Percentiles rank a stretch among this genome's conserved stretches.
phyloP scores from a whole-genome alignment of 768 basidiomycete genomes.

The Hygrocybe punicea region DNA sequence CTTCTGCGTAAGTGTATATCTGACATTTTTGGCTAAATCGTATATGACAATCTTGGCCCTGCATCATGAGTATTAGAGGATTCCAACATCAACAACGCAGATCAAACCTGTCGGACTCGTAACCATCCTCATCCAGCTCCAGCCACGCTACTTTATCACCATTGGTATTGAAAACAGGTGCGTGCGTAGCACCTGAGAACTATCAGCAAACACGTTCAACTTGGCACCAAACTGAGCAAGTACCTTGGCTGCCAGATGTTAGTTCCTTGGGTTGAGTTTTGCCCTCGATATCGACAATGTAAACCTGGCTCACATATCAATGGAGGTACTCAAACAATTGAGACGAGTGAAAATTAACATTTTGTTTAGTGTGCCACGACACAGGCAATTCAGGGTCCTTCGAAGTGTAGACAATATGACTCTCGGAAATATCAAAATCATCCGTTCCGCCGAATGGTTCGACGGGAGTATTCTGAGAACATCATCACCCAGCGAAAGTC shows the following conservation, averaged over 20 bases:
- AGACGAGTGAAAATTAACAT: conserved; percentile 42
- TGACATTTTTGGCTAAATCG: conserved; percentile 63
- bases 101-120: conserved; percentile 76
- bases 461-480: conserved; percentile 60
- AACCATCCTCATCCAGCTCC: conserved; percentile 82
- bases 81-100: not conserved
- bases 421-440: conserved; percentile 71
- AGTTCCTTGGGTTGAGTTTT: conserved; percentile 55
- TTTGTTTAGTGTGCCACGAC: conserved; percentile 87
- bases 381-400: conserved; percentile 76
- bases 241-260: conserved; percentile 74
- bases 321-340: not conserved
- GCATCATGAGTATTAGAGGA: not conserved
- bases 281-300: conserved; percentile 59
- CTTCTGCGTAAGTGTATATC: conserved; percentile 68
- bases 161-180: conserved; percentile 62
- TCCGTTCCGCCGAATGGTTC: conserved; percentile 85
- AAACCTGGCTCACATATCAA: conserved; percentile 47
- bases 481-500: conserved; percentile 2
- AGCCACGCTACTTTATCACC: conserved; percentile 83
- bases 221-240: not conserved
- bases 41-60: conserved; percentile 78
- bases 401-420: conserved; percentile 75
- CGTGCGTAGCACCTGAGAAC: conserved; percentile 55
- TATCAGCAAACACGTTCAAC: not conserved